Conservation (phyloP, 495 filamentous ascomycete genomes). For the Aspergillus sclerotiicarbonarius region DNA sequence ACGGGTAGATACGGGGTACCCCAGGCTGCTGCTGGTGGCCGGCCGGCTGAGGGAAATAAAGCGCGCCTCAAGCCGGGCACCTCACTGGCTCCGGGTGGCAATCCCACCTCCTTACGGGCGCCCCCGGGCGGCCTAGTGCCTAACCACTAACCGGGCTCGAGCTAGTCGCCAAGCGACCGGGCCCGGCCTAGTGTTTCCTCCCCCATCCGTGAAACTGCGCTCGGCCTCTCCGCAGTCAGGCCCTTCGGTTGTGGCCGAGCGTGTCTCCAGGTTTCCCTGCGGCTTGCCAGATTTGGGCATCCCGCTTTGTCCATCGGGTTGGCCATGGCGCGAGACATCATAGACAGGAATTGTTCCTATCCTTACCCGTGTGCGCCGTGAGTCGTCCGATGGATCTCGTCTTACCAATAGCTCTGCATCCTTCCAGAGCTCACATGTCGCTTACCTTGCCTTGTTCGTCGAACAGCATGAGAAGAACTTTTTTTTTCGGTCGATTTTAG, state of each 20-base stretch:
- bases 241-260: conserved; percentile 2
- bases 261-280: background rate
- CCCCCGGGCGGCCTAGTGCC: background rate
- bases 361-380: background rate
- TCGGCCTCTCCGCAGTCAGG: conserved; percentile 3
- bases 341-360: background rate
- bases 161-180: background rate
- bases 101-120: background rate
- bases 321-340: background rate
- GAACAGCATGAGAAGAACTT: background rate
- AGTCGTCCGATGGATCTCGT: background rate
- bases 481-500: background rate
- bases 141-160: conserved; percentile 1
- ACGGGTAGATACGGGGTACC: too few species aligned
- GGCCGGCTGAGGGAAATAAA: background rate
- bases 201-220: background rate
- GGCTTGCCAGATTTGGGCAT: background rate
- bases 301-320: background rate
- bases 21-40: background rate
- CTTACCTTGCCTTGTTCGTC: background rate
- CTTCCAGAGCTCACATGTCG: background rate
- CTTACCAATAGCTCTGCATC: too few species aligned
- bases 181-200: conserved; percentile 7
- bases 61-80: background rate
- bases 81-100: background rate